Base-by-base conservation (phyloP, 2,329 filamentous ascomycete genomes). In the Neofusicoccum umdonicola region DNA sequence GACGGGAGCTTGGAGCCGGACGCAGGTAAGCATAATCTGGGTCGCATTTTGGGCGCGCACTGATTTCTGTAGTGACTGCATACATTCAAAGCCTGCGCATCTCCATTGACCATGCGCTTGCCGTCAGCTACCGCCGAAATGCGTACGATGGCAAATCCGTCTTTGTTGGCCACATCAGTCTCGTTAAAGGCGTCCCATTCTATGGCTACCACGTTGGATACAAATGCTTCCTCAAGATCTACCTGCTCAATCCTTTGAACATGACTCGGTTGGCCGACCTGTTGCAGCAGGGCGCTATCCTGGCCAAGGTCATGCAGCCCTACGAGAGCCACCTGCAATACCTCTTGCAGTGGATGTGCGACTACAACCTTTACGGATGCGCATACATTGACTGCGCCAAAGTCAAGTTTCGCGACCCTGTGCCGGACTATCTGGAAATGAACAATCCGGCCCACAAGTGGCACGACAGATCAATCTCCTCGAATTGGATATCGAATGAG, bases 291-390 rank as follows among this genome's bases (percentile, higher is more conserved):
- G 95, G 95, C 7, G 90, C 90, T 35, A 88, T 99, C 48, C 86
- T 98, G 86, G 91, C 91, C 73, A 86, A 85, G 66, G 84, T 86
- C 27, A 90, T 99, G 48, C 94, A 98, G 73, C 94, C 95, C 0
- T 96, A 95, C 73, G 95, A 99, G 78, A 93, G 91, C 17, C 96
- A 99, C 75, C 77, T 98, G 67, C 92, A 97, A 73, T 98, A 93
- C 74, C 80, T 97, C 8, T 83, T 95, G 9, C 96, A 99, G 78
- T 99, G 96, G 86, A 98, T 99, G 95, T 90, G 90, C 68, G 96
- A 99, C 76, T 99, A 96, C 81, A 99, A 97, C 74, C 82, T 99
- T 69, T 98, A 96, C 75, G 96, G 96, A 6, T 99, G 95, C 74
- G 89, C 88, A 64, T 96, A 94, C 71, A 87, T 98, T 68, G 86